Conservation (phyloP, 805 yeast species). For the Nakazawaea wickerhamii region DNA sequence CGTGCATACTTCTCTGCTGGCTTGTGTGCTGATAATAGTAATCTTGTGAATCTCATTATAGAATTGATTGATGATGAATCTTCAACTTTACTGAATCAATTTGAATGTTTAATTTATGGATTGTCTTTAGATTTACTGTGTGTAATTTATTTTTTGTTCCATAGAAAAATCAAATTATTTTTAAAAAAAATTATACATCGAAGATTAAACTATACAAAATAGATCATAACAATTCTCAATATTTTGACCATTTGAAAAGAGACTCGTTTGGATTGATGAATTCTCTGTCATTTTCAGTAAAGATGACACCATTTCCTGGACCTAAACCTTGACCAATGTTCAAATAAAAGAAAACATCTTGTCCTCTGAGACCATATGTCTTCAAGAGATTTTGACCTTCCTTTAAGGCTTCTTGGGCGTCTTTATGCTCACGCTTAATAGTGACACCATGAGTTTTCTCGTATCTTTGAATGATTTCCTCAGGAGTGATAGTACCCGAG, state of each 20-base stretch:
- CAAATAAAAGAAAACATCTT: constrained; percentile 34
- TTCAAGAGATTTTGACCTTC: constrained; percentile 26
- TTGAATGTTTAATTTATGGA: no score
- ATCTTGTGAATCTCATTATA: neutral
- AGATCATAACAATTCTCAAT: no score
- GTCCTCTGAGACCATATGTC: constrained; percentile 24
- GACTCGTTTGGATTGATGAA: constrained; percentile 40
- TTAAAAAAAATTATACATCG: neutral
- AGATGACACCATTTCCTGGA: constrained; percentile 33
- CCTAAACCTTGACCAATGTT: constrained; percentile 32
- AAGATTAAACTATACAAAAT: no score
- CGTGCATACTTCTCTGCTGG: constrained; percentile 19
- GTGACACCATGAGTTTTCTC: constrained; percentile 33
- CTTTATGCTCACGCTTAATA: constrained; percentile 27
- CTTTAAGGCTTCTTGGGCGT: constrained; percentile 27
- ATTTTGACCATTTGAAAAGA: constrained; percentile 39
- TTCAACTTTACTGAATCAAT: neutral
- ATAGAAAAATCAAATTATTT: no score
- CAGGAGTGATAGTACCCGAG: constrained; percentile 35
- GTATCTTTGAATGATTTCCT: constrained; percentile 33
- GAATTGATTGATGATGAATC: neutral
- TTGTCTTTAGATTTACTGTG: no score
- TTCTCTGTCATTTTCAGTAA: constrained; percentile 31
- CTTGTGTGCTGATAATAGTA: constrained; percentile 4
- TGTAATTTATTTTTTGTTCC: neutral